A percentile compares a stretch with the other conserved stretches of the same genome.
Evolutionary conservation across 352 stramenopile species (phyloP).

Genomic region (Globisporangium canariense): DNA sequence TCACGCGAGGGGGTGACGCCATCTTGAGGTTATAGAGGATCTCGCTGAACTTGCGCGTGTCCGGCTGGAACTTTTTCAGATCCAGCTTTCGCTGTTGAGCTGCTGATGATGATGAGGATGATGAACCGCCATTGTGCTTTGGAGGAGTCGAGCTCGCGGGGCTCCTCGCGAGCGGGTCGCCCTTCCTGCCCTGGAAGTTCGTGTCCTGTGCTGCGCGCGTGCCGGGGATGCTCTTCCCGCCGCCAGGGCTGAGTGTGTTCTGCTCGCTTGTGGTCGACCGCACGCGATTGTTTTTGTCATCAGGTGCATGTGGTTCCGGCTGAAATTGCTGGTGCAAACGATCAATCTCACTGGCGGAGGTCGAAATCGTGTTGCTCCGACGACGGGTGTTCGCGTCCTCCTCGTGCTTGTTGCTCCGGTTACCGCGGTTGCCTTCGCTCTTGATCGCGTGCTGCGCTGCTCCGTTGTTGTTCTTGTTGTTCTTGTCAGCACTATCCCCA

Average conservation of each 20-base stretch:
- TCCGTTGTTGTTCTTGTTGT: constrained; percentile 23
- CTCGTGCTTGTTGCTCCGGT: constrained; percentile 1
- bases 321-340: constrained; percentile 31
- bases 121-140: constrained; percentile 7
- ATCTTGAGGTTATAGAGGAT: constrained; percentile 74
- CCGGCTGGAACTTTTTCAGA: constrained; percentile 70
- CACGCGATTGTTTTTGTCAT: not conserved
- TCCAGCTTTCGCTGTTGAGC: constrained; percentile 40
- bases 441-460: constrained; percentile 1
- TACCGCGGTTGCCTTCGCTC: constrained; percentile 3
- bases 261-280: constrained; percentile 10
- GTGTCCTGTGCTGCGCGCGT: not conserved
- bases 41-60: constrained; percentile 73
- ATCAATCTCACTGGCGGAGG: constrained; percentile 30
- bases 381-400: constrained; percentile 11
- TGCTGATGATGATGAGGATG: not conserved
- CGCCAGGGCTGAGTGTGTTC: not conserved
- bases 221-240: constrained; percentile 3
- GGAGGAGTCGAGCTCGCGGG: constrained; percentile 6
- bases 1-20: constrained; percentile 33
- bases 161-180: constrained; percentile 9
- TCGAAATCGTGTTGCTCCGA: constrained; percentile 37
- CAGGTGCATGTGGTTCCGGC: constrained; percentile 18
- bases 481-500: constrained; percentile 20
- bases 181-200: constrained; percentile 7